Evolutionary conservation across 164 flowering plant genomes (phyloP).

Genomic region (Umbilicus rupestris): DNA sequence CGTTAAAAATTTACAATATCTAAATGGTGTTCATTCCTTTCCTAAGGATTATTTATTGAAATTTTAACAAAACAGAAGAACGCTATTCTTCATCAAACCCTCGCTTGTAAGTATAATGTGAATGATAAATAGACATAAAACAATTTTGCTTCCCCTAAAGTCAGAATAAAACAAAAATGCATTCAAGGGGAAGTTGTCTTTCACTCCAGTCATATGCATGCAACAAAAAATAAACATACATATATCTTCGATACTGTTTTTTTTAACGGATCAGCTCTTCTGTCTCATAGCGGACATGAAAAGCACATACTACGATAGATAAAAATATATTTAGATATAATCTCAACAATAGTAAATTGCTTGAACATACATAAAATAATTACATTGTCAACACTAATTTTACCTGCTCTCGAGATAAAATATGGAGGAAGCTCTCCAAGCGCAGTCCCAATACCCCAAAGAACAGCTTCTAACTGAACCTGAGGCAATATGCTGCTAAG

Average conservation of each 20-base stretch:
- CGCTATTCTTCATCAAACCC: too few relatives aligned
- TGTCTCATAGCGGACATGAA: background rate
- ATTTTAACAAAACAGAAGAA: too few relatives aligned
- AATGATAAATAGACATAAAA: background rate
- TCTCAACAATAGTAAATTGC: background rate
- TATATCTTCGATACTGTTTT: background rate
- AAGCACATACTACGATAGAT: background rate
- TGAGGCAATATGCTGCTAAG: slow-evolving; percentile 79
- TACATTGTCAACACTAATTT: background rate
- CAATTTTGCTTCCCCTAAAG: background rate
- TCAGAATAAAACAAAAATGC: background rate
- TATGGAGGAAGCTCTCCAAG: slow-evolving; percentile 98
- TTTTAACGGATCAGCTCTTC: background rate
- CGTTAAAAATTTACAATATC: too few relatives aligned
- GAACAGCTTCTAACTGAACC: slow-evolving; percentile 78
- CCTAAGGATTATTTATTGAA: too few relatives aligned
- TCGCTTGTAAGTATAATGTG: too few relatives aligned
- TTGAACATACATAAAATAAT: background rate
- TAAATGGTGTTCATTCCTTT: too few relatives aligned
- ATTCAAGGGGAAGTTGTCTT: background rate
- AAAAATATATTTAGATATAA: background rate
- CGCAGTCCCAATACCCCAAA: slow-evolving; percentile 96
- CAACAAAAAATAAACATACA: background rate
- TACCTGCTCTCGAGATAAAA: slow-evolving; percentile 95
- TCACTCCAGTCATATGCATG: background rate